Conservation (phyloP, 805 yeast species). For the Wickerhamomyces chambardii region DNA sequence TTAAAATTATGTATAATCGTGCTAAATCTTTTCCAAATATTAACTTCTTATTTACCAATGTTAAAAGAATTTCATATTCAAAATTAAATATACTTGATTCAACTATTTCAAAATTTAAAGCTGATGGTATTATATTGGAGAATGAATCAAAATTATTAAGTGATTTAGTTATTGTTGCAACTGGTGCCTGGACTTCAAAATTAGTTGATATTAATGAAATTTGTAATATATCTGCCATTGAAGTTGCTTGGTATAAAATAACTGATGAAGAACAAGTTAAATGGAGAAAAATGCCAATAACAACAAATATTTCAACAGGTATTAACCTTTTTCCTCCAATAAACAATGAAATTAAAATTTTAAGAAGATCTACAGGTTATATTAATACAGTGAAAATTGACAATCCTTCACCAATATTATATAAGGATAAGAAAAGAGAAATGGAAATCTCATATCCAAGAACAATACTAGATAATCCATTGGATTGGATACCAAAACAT, state of each 20-base stretch:
- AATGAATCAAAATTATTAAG: conserved; percentile 2
- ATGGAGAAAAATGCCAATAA: conserved; percentile 7
- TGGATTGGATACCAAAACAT: conserved; percentile 8
- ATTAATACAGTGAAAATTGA: conserved; percentile 3
- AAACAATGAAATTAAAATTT: conserved; percentile 7
- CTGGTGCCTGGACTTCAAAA: conserved; percentile 12
- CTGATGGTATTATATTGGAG: conserved; percentile 5
- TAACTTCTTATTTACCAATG: conserved; percentile 4
- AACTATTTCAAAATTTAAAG: conserved; percentile 1
- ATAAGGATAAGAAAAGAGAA: neutral
- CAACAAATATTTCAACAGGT: conserved; percentile 8
- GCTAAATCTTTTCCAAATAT: conserved; percentile 4
- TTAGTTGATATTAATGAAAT: conserved; percentile 6
- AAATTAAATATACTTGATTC: neutral
- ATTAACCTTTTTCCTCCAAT: conserved; percentile 11
- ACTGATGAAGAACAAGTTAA: conserved; percentile 5
- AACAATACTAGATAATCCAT: conserved; percentile 6
- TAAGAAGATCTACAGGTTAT: conserved; percentile 8
- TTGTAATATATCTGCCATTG: conserved; percentile 6
- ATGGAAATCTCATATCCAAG: conserved; percentile 7
- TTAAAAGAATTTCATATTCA: conserved; percentile 5
- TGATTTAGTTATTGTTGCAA: conserved; percentile 8
- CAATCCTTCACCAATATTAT: conserved; percentile 1
- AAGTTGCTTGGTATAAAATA: conserved; percentile 9
- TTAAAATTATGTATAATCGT: conserved; percentile 6